These are phyloP conservation scores for Coemansia sp. DNA, from an alignment of 192 early-diverging fungal genomes.

Conservation along the genomic window DNA sequence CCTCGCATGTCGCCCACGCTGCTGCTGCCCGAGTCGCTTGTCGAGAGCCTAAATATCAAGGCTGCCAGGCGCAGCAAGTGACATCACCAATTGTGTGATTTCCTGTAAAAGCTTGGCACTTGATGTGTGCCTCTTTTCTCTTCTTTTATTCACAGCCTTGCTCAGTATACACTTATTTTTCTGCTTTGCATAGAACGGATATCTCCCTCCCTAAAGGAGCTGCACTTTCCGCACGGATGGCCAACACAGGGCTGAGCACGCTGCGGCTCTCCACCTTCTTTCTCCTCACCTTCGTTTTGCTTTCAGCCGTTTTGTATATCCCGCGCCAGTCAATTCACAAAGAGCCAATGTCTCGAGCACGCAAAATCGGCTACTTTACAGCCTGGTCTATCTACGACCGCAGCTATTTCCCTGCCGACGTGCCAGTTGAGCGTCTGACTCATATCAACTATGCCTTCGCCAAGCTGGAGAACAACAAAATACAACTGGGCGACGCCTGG, in stretches of 20 bases:
- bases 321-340: conserved; percentile 5
- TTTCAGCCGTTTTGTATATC: conserved; percentile 32
- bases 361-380: conserved; percentile 58
- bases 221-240: not conserved
- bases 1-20: conserved; percentile 40
- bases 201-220: not conserved
- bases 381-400: conserved; percentile 75
- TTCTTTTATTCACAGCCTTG: not conserved
- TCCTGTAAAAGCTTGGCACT: not conserved
- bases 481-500: conserved; percentile 75
- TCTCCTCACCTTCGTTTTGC: conserved; percentile 20
- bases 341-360: conserved; percentile 22
- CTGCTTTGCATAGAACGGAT: too few relatives aligned
- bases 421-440: conserved; percentile 70
- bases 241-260: not conserved
- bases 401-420: conserved; percentile 63
- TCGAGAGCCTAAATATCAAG: conserved; percentile 11
- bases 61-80: not conserved
- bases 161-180: not conserved
- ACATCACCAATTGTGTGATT: not conserved
- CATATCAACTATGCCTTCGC: conserved; percentile 84
- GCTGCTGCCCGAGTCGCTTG: conserved; percentile 36
- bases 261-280: conserved; percentile 16
- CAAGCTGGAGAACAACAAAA: conserved; percentile 66
- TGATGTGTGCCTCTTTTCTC: not conserved